Evolutionary conservation across 768 basidiomycete species (phyloP).

Genomic region (Fomitopsis serialis): DNA sequence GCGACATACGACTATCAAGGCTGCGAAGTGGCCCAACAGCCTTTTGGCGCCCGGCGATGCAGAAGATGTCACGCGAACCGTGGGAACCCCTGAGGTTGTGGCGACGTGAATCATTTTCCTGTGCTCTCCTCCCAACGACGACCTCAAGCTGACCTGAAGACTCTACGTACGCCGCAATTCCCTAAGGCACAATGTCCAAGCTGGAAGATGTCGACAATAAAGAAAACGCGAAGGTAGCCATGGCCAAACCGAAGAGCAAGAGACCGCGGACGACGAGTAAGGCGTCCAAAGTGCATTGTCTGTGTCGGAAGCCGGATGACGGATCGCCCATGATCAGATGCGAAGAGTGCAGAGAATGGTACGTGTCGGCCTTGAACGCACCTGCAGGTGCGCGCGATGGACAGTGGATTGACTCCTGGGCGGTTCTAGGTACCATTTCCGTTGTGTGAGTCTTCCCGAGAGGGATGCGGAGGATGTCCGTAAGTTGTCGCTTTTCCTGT

Average conservation of each 20-base stretch:
- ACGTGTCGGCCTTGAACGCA: constrained; percentile 14
- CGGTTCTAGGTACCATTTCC: constrained; percentile 70
- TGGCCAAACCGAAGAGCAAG: constrained; percentile 12
- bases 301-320: constrained; percentile 66
- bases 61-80: too few species aligned
- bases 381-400: not conserved
- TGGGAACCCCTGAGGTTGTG: too few species aligned
- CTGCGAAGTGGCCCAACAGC: too few species aligned
- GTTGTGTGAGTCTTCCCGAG: constrained; percentile 61
- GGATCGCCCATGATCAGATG: constrained; percentile 81
- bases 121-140: too few species aligned
- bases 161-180: too few species aligned
- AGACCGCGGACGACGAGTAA: constrained; percentile 11
- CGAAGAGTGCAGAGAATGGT: constrained; percentile 70
- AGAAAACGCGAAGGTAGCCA: constrained; percentile 16
- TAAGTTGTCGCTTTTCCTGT: constrained; percentile 35
- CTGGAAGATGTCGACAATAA: not conserved
- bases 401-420: not conserved
- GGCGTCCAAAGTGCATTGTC: constrained; percentile 40
- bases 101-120: too few species aligned
- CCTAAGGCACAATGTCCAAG: too few species aligned
- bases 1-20: too few species aligned
- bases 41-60: too few species aligned
- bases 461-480: constrained; percentile 73
- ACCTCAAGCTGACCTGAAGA: too few species aligned